phyloP scores from a whole-genome alignment of 495 filamentous ascomycete genomes.

The Polyplosphaeria fusca region DNA sequence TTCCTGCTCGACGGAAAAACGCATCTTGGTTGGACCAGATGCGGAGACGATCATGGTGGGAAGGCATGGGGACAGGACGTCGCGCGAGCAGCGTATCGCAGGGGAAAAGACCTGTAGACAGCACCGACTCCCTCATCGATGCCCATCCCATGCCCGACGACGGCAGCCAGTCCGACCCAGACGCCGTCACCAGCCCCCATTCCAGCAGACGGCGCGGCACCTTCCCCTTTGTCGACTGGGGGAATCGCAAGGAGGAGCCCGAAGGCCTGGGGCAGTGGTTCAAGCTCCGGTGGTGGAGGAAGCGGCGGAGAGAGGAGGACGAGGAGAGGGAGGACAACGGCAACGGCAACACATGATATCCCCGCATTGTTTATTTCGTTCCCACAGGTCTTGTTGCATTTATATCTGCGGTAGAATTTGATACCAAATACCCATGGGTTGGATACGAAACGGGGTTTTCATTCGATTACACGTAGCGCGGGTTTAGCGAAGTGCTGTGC shows the following conservation, averaged over 20 bases:
- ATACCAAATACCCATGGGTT: neutral
- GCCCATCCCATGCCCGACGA: slow-evolving; percentile 17
- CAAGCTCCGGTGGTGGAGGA: slow-evolving; percentile 35
- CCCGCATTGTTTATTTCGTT: neutral
- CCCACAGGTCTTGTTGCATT: no score
- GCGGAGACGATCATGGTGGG: slow-evolving; percentile 32
- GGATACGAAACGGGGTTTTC: no score
- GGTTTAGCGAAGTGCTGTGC: no score
- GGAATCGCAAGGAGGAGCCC: slow-evolving; percentile 7
- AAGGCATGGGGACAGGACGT: slow-evolving; percentile 7
- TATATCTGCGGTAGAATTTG: neutral
- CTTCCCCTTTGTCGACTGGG: slow-evolving; percentile 16
- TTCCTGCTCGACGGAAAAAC: slow-evolving; percentile 23
- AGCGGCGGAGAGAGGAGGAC: slow-evolving; percentile 30
- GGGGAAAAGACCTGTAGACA: slow-evolving; percentile 22
- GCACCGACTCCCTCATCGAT: slow-evolving; percentile 1
- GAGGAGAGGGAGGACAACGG: slow-evolving; percentile 2
- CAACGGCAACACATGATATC: neutral
- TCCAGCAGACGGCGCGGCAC: slow-evolving; percentile 4
- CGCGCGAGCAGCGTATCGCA: slow-evolving; percentile 9
- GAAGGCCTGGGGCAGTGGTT: slow-evolving; percentile 34
- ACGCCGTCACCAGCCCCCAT: slow-evolving; percentile 1
- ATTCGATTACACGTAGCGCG: no score
- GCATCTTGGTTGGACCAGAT: slow-evolving; percentile 16
- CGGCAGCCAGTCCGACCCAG: slow-evolving; percentile 16